Evolutionary conservation across 768 basidiomycete species (phyloP), one percentile per base, ranked within the genome.

Genomic region (Scleroderma citrinum): DNA sequence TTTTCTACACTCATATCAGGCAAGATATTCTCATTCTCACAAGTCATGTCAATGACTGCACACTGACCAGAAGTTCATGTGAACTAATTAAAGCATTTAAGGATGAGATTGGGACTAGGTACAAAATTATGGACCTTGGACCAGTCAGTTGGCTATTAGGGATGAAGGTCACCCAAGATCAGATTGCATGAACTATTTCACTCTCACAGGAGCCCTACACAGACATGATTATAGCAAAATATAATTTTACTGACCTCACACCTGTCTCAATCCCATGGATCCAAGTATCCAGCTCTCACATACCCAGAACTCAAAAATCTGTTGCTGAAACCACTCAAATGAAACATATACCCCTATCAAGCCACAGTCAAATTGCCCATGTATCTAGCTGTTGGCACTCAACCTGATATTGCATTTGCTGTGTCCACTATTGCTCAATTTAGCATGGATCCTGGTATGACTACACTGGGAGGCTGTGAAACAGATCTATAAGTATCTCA

Each of bases 181-280:
- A 19, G 0, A 7, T 39, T 0, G 14, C 8, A 0, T 10, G 10
- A n/a, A 38, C 43, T 3, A 29, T 56, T 1, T 17, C 52, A 0
- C 45, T 56, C 0, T 48, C 32, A 1, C 51, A 52, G 20, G 5
- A 19, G 0, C 24, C 59, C 0, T 75, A 72, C 51, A 59, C 71
- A 34, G 54, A 66, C 3, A 30, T 43, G 1, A 59, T 71, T 41
- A 44, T 72, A 34, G 5, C n/a, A 0, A 55, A 52, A 2, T 72
- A 68, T 48, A 56, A 59, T 19, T 38, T 38, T 17, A 38, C 37
- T 17, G 37, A 38, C 2, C 37, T 38, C 2, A 14, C 4, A 14
- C 37, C 37, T 10, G 2, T 17, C 37, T 8, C 37, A 8, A 38
- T 19, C n/a, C 19, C 2, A 38, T 38, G 37, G 37, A 38, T 2